Evolutionary conservation across 2,329 filamentous ascomycete genomes (phyloP).

Genomic region (Meredithiella fracta): DNA sequence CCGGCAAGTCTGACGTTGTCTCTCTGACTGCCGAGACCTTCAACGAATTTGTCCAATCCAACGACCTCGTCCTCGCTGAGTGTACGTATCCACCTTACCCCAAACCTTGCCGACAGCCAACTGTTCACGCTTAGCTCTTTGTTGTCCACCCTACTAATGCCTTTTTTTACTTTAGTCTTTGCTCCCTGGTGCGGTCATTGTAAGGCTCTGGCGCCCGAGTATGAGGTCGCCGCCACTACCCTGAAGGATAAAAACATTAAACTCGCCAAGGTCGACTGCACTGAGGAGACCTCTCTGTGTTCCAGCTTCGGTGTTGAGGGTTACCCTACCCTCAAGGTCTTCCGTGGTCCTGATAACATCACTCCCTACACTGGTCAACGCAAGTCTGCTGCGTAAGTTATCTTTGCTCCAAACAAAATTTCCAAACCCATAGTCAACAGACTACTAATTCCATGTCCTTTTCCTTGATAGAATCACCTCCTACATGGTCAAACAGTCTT

Average conservation of each 20-base stretch:
- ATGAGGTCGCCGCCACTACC: slow-evolving; percentile 69
- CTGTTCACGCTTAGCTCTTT: not conserved
- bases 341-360: slow-evolving; percentile 74
- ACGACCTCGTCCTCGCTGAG: slow-evolving; percentile 84
- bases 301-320: slow-evolving; percentile 81
- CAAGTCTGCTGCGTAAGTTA: slow-evolving; percentile 58
- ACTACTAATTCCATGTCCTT: slow-evolving; percentile 5
- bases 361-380: slow-evolving; percentile 75
- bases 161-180: slow-evolving; percentile 44
- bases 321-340: slow-evolving; percentile 97
- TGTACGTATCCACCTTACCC: slow-evolving; percentile 41
- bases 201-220: slow-evolving; percentile 91
- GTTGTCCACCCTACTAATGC: slow-evolving; percentile 22
- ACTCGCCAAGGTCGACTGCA: slow-evolving; percentile 85
- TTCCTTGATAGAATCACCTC: slow-evolving; percentile 38
- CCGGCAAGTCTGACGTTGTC: slow-evolving; percentile 55
- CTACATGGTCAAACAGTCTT: slow-evolving; percentile 97
- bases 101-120: not conserved
- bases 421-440: not conserved
- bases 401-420: not conserved
- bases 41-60: slow-evolving; percentile 64
- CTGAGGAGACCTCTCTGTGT: slow-evolving; percentile 84
- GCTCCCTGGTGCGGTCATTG: slow-evolving; percentile 96
- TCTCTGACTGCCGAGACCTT: slow-evolving; percentile 79
- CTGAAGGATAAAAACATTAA: slow-evolving; percentile 79